Conservation (phyloP, 768 basidiomycete species). For the Suillus weaverae region DNA sequence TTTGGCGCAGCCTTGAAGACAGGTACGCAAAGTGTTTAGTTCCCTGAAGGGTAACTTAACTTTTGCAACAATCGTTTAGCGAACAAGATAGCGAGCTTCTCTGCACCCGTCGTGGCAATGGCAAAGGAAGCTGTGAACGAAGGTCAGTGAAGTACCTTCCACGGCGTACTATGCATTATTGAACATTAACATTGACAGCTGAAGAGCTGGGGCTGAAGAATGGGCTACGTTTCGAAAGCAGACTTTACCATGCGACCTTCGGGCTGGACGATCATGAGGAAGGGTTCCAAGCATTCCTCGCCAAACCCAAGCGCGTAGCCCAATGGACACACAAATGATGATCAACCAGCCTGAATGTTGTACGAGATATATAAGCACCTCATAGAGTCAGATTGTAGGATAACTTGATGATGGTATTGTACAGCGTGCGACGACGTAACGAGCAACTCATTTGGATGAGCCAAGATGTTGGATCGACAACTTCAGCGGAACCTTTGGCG, state of each 20-base stretch:
- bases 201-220: constrained; percentile 46
- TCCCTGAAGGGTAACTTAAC: not conserved
- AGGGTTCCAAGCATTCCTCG: constrained; percentile 50
- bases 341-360: not conserved
- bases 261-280: constrained; percentile 48
- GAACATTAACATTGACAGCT: constrained; percentile 28
- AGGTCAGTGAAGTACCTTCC: constrained; percentile 27
- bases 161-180: not conserved
- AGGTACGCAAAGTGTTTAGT: constrained; percentile 16
- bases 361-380: not conserved
- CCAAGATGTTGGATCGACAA: not conserved
- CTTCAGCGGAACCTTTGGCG: constrained; percentile 63
- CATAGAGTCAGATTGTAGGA: not conserved
- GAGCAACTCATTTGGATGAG: not conserved
- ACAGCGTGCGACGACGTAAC: not conserved
- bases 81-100: constrained; percentile 32
- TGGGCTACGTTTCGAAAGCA: constrained; percentile 47
- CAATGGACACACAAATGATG: constrained; percentile 41
- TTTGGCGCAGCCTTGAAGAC: constrained; percentile 45
- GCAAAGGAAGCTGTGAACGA: constrained; percentile 54
- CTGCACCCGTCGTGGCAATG: constrained; percentile 32
- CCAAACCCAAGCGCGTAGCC: constrained; percentile 42
- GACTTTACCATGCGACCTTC: constrained; percentile 52
- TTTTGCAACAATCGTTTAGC: constrained; percentile 15
- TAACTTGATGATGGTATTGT: constrained; percentile 1